Evolutionary conservation across 192 early-diverging fungal genomes (phyloP), one percentile per base, ranked within the genome.

Genomic region (Gryganskiella cystojenkinii): DNA sequence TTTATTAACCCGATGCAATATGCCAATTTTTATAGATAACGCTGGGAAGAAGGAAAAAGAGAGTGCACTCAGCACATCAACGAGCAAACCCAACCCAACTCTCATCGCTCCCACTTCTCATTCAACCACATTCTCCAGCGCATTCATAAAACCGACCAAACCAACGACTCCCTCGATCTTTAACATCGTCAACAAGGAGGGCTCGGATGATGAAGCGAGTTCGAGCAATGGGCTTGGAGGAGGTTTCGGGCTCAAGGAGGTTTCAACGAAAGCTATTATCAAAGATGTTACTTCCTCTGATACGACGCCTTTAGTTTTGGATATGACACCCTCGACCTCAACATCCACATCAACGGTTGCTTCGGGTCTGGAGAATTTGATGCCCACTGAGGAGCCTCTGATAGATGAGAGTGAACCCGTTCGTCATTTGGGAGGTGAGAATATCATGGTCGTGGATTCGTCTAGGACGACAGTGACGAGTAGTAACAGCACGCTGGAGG

Each of bases 101-200:
- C 28, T 25, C 5, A 9, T 53, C 10, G 40, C 71, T 2, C 67
- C 64, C 1, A 51, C 52, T 6, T 68, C 61, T 37, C 56, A 46
- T 11, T 67, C 73, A 15, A 46, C 65, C 0, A 52, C 56, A 15
- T 27, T 61, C 20, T 66, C 46, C 27, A 71, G 19, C 43, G 37
- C 37, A 5, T 40, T 40, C 13, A 9, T 13, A 40, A 40, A 40
- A 40, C 68, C 43, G 4, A 24, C 44, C 9, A 19, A 61, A 30
- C 45, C 53, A 17, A 46, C 67, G 34, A 71, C 66, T 10, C 79
- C 83, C 11, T 64, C 82, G 5, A 86, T 86, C 28, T 81, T 84
- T 34, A 72, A 86, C 33, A 65, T 84, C 42, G 42, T 60, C 33
- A 51, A 65, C 22, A 61, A 71, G 24, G 44, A 57, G 5, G 59